Percentiles rank a stretch among this genome's conserved stretches.
These are phyloP conservation scores for Jamesozyma jinghongensis DNA, from an alignment of 805 yeast genomes.

Conservation along the genomic window DNA sequence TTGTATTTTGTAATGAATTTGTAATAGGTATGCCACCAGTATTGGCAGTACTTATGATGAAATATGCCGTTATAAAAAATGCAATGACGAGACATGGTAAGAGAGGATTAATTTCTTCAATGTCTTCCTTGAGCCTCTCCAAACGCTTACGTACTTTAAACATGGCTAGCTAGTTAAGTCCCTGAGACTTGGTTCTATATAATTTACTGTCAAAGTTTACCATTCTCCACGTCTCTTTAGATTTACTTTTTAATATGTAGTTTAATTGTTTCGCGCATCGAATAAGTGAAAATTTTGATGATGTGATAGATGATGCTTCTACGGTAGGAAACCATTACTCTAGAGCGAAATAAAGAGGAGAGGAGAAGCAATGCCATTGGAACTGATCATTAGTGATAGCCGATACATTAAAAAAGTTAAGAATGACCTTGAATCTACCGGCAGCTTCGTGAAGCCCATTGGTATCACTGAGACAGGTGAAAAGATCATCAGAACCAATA, in stretches of 20 bases:
- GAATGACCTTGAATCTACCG: constrained; percentile 13
- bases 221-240: no score
- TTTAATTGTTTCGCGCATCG: no score
- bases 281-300: no score
- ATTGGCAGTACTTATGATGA: constrained; percentile 3
- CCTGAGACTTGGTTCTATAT: no score
- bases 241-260: no score
- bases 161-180: no score
- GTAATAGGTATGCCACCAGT: not conserved
- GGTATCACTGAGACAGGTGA: constrained; percentile 6
- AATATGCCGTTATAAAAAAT: constrained; percentile 3
- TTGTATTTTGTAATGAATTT: constrained; percentile 14
- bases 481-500: constrained; percentile 19
- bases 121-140: not conserved
- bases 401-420: constrained; percentile 19
- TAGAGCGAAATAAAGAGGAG: no score
- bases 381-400: constrained; percentile 14
- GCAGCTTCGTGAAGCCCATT: constrained; percentile 21
- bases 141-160: not conserved
- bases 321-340: no score
- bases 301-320: no score
- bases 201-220: no score
- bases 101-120: constrained; percentile 4
- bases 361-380: constrained; percentile 14
- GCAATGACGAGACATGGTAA: constrained; percentile 3